phyloP scores from a whole-genome alignment of 129 eudicot genomes.

The Heracleum sosnowskyi region DNA sequence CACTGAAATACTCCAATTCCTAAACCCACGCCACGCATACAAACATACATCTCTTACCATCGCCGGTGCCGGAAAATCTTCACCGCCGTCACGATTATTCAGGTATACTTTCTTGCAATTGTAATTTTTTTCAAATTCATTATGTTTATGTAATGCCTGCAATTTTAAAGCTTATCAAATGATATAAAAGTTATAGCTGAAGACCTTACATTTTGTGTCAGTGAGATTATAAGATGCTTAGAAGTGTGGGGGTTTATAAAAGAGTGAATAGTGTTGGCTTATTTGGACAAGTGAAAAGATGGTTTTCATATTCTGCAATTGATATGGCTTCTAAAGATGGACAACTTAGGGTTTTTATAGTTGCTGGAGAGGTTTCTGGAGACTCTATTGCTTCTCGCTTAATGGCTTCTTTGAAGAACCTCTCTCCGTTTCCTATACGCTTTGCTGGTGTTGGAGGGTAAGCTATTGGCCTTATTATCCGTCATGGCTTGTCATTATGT shows the following conservation, averaged over 20 bases:
- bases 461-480: not conserved
- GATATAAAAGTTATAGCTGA: not conserved
- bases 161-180: too few species aligned
- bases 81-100: slow-evolving; percentile 3
- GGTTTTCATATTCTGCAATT: slow-evolving; percentile 40
- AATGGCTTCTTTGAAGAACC: slow-evolving; percentile 58
- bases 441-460: slow-evolving; percentile 91
- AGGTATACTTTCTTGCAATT: not conserved
- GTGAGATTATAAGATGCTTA: slow-evolving; percentile 30
- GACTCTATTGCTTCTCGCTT: slow-evolving; percentile 69
- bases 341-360: slow-evolving; percentile 79
- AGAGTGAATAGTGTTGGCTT: slow-evolving; percentile 16
- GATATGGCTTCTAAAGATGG: slow-evolving; percentile 77
- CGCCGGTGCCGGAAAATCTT: slow-evolving; percentile 10
- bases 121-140: too few species aligned
- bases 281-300: slow-evolving; percentile 20
- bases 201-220: not conserved
- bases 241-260: slow-evolving; percentile 12
- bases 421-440: slow-evolving; percentile 65
- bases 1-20: not conserved
- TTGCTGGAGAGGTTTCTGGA: slow-evolving; percentile 97
- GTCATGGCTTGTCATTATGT: not conserved
- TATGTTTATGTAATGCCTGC: too few species aligned
- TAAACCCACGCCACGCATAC: too few species aligned
- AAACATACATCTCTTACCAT: too few species aligned